These are phyloP conservation scores for Botryotinia narcissicola DNA, from an alignment of 2,329 filamentous ascomycete genomes.

Conservation along the genomic window DNA sequence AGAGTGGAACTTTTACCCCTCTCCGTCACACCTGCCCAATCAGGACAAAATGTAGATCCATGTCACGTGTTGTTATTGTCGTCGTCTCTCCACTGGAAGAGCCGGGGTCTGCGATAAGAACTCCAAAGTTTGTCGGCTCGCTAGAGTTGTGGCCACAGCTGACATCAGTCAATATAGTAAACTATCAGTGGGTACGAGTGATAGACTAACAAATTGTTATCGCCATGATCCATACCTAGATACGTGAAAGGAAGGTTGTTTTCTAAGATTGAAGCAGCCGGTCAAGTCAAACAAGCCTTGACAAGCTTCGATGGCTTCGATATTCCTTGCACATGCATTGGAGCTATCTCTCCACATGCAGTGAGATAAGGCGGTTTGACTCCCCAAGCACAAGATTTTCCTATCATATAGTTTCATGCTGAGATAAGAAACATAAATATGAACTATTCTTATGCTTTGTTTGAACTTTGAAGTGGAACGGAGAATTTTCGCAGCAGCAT, in stretches of 20 bases:
- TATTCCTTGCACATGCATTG: constrained; percentile 5
- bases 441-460: neutral
- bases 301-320: neutral
- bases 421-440: constrained; percentile 2
- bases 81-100: neutral
- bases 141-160: neutral
- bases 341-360: neutral
- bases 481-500: neutral
- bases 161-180: neutral
- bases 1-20: constrained; percentile 13
- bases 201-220: neutral
- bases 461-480: too few relatives aligned
- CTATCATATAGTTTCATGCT: neutral
- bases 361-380: constrained; percentile 2
- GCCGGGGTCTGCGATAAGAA: neutral
- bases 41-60: neutral
- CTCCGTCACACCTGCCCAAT: constrained; percentile 8
- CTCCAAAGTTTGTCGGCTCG: neutral
- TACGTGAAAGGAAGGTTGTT: neutral
- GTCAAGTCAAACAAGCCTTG: neutral
- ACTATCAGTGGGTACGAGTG: neutral
- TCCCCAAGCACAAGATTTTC: neutral
- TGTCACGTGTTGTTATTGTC: neutral
- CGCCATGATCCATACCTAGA: neutral
- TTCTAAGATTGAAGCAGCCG: neutral